These are phyloP conservation scores for Irpex sp. DNA, from an alignment of 1,284 basidiomycete genomes.

Conservation along the genomic window DNA sequence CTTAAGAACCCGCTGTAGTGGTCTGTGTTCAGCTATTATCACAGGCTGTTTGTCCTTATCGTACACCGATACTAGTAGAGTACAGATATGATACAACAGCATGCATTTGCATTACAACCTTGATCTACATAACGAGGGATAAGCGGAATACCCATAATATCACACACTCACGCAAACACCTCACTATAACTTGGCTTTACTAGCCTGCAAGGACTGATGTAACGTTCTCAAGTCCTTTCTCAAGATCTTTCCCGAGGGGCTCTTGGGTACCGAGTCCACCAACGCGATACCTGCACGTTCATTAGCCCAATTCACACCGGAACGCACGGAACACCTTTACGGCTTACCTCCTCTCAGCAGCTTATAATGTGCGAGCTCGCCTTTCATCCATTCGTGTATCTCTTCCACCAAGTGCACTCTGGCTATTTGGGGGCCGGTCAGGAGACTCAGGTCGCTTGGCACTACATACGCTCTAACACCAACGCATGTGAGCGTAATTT, in stretches of 20 bases:
- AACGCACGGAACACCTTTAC: too few relatives aligned
- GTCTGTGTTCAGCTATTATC: too few relatives aligned
- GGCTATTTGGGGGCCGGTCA: constrained; percentile 29
- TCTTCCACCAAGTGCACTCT: constrained; percentile 40
- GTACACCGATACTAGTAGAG: too few relatives aligned
- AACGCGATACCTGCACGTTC: constrained; percentile 1
- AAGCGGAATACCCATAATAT: too few relatives aligned
- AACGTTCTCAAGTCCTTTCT: constrained; percentile 2
- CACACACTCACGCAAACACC: not conserved
- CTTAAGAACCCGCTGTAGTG: not conserved
- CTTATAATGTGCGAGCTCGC: constrained; percentile 63
- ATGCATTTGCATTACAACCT: too few relatives aligned
- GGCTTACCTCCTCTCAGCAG: constrained; percentile 59
- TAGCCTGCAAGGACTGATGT: not conserved
- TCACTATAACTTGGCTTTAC: not conserved
- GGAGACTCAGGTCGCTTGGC: constrained; percentile 30
- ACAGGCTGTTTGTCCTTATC: too few relatives aligned
- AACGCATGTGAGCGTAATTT: not conserved
- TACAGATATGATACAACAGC: too few relatives aligned
- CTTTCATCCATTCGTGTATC: constrained; percentile 60
- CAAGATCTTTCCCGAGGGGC: constrained; percentile 10
- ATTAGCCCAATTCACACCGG: not conserved
- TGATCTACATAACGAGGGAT: too few relatives aligned
- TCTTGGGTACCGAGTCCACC: constrained; percentile 7
- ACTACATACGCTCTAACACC: constrained; percentile 66